Evolutionary conservation across 1,284 basidiomycete genomes (phyloP).

Genomic region (Uromyces viciae-fabae): DNA sequence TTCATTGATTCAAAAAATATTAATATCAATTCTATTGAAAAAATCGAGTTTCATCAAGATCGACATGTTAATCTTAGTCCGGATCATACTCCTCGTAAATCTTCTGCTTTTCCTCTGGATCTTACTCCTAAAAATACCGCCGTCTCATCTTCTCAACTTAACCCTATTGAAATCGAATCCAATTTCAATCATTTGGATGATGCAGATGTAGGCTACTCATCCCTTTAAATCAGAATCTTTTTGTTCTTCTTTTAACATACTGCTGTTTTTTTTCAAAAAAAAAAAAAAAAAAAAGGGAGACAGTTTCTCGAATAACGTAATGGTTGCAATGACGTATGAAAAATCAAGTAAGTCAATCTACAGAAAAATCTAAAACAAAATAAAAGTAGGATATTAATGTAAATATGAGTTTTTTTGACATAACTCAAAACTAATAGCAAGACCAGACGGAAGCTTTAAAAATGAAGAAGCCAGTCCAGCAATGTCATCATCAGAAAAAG

Average conservation of each 20-base stretch:
- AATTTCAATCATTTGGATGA: neutral
- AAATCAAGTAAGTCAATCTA: constrained; percentile 17
- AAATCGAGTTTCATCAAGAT: neutral
- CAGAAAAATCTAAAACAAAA: too few species aligned
- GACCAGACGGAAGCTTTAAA: constrained; percentile 21
- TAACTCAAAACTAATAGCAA: too few species aligned
- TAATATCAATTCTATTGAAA: too few species aligned
- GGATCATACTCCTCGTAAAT: neutral
- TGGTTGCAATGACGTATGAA: constrained; percentile 26
- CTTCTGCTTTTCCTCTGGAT: neutral
- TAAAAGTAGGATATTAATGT: too few species aligned
- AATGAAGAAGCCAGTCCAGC: too few species aligned
- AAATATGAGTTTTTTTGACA: too few species aligned
- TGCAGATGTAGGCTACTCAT: neutral
- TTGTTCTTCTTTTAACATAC: neutral
- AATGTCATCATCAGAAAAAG: too few species aligned
- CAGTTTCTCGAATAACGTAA: constrained; percentile 21
- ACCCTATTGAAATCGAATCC: neutral
- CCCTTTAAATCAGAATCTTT: neutral
- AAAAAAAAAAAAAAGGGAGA: too few species aligned
- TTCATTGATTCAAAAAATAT: too few species aligned
- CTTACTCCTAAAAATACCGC: neutral
- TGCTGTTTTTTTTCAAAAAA: neutral
- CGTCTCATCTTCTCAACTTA: neutral
- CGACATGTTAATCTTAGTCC: neutral